Evolutionary conservation across 306 rosid genomes (phyloP).

Genomic region (Abrus precatorius): DNA sequence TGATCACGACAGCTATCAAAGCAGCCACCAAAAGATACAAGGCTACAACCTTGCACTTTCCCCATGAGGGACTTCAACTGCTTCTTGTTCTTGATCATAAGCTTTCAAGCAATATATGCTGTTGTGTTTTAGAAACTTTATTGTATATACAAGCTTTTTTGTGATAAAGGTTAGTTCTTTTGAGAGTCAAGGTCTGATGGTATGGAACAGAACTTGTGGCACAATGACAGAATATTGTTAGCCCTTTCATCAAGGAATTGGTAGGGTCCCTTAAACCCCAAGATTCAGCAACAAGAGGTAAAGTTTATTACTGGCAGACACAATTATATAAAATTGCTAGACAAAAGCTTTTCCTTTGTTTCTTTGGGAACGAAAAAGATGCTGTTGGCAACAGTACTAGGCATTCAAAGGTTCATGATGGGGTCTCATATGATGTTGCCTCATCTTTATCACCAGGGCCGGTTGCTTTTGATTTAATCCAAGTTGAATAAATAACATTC

Average conservation of each 20-base stretch:
- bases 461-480: slow-evolving; percentile 51
- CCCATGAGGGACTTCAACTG: slow-evolving; percentile 48
- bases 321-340: slow-evolving; percentile 3
- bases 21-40: slow-evolving; percentile 73
- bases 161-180: slow-evolving; percentile 34
- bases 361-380: slow-evolving; percentile 48
- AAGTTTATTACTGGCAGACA: slow-evolving; percentile 36
- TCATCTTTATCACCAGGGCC: slow-evolving; percentile 41
- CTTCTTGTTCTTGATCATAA: slow-evolving; percentile 44
- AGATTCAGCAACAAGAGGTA: slow-evolving; percentile 51
- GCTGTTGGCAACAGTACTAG: slow-evolving; percentile 41
- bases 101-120: slow-evolving; percentile 32
- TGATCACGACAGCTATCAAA: slow-evolving; percentile 83
- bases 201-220: slow-evolving; percentile 7
- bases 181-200: slow-evolving; percentile 1
- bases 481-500: slow-evolving; percentile 42
- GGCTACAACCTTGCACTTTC: slow-evolving; percentile 60
- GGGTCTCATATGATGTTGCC: slow-evolving; percentile 50
- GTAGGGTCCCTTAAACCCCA: slow-evolving; percentile 49
- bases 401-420: slow-evolving; percentile 53
- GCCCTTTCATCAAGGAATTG: slow-evolving; percentile 64
- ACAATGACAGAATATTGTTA: slow-evolving; percentile 41
- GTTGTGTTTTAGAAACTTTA: slow-evolving; percentile 28
- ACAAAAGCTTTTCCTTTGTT: slow-evolving; percentile 43
- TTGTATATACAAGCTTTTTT: slow-evolving; percentile 5